Evolutionary conservation across 2,329 filamentous ascomycete genomes (phyloP).

Genomic region (Phoma sp.): DNA sequence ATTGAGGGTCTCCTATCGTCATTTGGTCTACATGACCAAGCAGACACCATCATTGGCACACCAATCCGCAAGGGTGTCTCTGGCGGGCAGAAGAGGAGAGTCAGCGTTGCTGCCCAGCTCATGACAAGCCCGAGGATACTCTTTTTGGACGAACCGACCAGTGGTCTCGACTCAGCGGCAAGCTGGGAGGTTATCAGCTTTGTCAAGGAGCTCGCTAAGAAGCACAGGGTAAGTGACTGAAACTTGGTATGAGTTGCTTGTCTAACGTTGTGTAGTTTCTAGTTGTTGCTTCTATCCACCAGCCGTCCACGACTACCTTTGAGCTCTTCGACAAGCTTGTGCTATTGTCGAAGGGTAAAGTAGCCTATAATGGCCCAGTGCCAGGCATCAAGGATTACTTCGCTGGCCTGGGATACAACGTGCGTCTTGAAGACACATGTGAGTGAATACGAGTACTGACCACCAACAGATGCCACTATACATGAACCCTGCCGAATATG

Average conservation of each 20-base stretch:
- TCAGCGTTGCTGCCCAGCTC: conserved; percentile 81
- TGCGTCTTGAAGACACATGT: too few relatives aligned
- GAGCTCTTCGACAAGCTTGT: conserved; percentile 81
- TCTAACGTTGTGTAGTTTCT: conserved; percentile 60
- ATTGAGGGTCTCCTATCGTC: conserved; percentile 72
- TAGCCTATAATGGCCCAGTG: conserved; percentile 76
- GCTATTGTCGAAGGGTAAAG: conserved; percentile 73
- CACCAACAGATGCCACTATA: conserved; percentile 67
- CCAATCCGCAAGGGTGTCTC: conserved; percentile 83
- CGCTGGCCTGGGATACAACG: conserved; percentile 60
- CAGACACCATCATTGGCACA: conserved; percentile 78
- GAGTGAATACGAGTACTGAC: too few relatives aligned
- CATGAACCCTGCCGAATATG: conserved; percentile 80
- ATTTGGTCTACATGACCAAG: conserved; percentile 76
- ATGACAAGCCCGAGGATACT: conserved; percentile 82
- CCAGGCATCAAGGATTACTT: conserved; percentile 69
- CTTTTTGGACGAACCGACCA: conserved; percentile 85
- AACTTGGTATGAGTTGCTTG: neutral
- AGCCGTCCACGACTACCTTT: conserved; percentile 82
- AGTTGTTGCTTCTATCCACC: conserved; percentile 83
- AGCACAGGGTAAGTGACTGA: conserved; percentile 65
- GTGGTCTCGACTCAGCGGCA: conserved; percentile 79
- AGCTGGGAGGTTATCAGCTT: conserved; percentile 80
- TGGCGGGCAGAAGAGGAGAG: conserved; percentile 82
- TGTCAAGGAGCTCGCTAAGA: conserved; percentile 70